phyloP scores from a whole-genome alignment of 2,329 filamentous ascomycete species.

The Hypoxylon sp. region DNA sequence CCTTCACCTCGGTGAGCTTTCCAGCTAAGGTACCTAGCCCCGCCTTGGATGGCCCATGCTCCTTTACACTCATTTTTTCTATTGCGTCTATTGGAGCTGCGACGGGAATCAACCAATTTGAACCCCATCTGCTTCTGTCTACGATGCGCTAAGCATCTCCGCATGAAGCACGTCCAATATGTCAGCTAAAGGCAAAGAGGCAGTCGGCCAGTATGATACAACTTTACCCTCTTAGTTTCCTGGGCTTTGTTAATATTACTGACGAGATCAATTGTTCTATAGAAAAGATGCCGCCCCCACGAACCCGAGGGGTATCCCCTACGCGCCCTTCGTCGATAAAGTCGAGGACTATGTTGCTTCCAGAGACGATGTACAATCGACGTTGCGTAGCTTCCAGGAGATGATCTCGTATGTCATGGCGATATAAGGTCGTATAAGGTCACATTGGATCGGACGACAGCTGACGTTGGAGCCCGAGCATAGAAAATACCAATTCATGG shows the following conservation, averaged over 20 bases:
- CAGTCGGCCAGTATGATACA: constrained; percentile 31
- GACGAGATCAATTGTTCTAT: constrained; percentile 9
- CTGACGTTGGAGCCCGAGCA: constrained; percentile 27
- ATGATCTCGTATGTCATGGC: constrained; percentile 81
- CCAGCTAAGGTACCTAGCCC: too few species aligned
- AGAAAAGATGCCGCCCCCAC: constrained; percentile 65
- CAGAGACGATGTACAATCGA: constrained; percentile 80
- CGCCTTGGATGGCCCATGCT: constrained; percentile 33
- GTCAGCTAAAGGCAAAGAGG: constrained; percentile 40
- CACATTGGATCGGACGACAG: not conserved
- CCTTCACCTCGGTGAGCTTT: constrained; percentile 34
- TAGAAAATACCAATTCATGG: constrained; percentile 99
- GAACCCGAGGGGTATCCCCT: constrained; percentile 84
- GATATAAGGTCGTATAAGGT: not conserved
- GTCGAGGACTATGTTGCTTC: constrained; percentile 88
- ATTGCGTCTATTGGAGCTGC: constrained; percentile 16
- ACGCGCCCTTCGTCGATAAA: constrained; percentile 85
- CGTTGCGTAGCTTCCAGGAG: constrained; percentile 85
- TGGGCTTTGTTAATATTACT: constrained; percentile 12
- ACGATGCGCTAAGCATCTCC: constrained; percentile 14
- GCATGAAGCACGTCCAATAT: constrained; percentile 23
- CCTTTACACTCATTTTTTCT: constrained; percentile 6
- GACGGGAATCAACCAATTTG: not conserved
- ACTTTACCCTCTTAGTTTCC: not conserved
- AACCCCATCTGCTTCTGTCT: not conserved